Evolutionary conservation across 1,139 yeast genomes (phyloP), one percentile per base, ranked within the genome.

Genomic region (Yarrowia galli): DNA sequence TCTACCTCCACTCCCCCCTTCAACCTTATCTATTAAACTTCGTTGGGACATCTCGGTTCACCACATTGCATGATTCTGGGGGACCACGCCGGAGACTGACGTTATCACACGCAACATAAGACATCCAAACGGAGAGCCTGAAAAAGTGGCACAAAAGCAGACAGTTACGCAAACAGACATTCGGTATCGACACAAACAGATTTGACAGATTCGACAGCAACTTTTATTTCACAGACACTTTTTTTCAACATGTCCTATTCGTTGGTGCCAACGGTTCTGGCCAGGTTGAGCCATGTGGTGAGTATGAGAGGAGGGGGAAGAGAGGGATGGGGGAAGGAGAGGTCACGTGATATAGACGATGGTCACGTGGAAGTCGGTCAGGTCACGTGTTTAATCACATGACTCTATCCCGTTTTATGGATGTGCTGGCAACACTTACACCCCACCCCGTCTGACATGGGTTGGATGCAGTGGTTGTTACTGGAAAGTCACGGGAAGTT

Each of bases 181-280:
- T 3, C 32, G 32, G 32, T 20, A 9, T 46, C 18, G 25, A 16
- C 32, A 28, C 32, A 28, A 9, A 28, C 32, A 9, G 32, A 28
- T 28, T 28, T n/a, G 8, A 28, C 32, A 28, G 32, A 28, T 28
- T 28, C 32, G 32, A 28, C 32, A 10, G 9, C 32, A 25, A 7
- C 28, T 7, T 25, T n/a, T n/a, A n/a, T n/a, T 25, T 25, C 28
- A 28, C 32, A 28, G 8, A 28, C 32, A 28, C 32, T 7, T 8
- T 7, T 10, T 7, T 10, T 7, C 40, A 35, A 18, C 38, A 43
- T 58, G 64, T 28, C 64, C 3, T 46, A 61, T 36, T 61, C 66
- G 36, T 48, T 61, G 54, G 66, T 61, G 43, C 66, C 66, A 10
- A 61, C 66, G 4, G 56, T 61, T 16, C 23, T 61, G 66, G 46